phyloP scores from a whole-genome alignment of 148 eudicot genomes.

The Nepenthes mirabilis region DNA sequence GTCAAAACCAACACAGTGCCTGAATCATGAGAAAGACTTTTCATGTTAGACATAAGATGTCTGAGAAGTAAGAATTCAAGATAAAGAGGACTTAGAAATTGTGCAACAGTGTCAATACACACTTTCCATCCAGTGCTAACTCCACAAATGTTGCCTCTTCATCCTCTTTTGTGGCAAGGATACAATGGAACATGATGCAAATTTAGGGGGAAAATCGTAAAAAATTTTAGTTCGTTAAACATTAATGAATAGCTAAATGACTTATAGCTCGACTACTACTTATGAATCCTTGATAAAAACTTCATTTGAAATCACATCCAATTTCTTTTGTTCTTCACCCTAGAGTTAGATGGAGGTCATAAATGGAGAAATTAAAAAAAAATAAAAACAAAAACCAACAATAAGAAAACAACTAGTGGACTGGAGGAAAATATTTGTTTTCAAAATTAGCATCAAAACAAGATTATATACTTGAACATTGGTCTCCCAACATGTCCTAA shows the following conservation, averaged over 20 bases:
- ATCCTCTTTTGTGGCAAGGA: constrained; percentile 97
- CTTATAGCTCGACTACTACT: constrained; percentile 96
- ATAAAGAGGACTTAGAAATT: neutral
- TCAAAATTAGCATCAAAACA: neutral
- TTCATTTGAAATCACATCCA: constrained; percentile 92
- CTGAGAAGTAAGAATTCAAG: neutral
- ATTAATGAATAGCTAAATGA: constrained; percentile 1
- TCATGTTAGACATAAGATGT: neutral
- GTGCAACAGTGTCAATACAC: too few relatives aligned
- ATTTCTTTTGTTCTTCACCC: constrained; percentile 99
- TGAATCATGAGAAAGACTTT: constrained; percentile 19
- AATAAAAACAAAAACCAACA: too few relatives aligned
- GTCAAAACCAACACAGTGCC: constrained; percentile 90
- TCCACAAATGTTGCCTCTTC: constrained; percentile 91
- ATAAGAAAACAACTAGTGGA: constrained; percentile 3
- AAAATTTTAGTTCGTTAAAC: neutral
- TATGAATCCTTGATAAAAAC: constrained; percentile 76
- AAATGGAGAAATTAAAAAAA: constrained; percentile 1
- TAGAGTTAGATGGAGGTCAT: constrained; percentile 8
- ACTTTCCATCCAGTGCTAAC: constrained; percentile 80
- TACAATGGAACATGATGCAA: constrained; percentile 37
- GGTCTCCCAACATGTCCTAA: constrained; percentile 96
- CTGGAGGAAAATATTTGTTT: neutral
- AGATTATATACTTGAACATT: constrained; percentile 57
- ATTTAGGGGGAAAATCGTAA: constrained; percentile 5